Base-by-base conservation (phyloP, 2,329 filamentous ascomycete genomes). In the Eutypa lata region DNA sequence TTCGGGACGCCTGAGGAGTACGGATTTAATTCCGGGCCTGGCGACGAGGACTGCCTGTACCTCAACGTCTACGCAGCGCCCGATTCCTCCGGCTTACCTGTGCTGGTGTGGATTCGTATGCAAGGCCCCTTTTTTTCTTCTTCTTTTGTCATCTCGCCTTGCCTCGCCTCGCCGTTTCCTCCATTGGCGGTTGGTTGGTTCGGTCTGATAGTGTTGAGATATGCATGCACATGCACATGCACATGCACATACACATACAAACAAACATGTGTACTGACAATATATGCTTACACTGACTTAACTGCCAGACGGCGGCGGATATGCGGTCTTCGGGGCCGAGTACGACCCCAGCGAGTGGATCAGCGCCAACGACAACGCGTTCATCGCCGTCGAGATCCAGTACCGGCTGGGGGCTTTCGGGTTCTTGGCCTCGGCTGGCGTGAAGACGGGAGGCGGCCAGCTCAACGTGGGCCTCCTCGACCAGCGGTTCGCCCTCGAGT, bases 321-420 rank as follows among this genome's bases (percentile, higher is more conserved):
- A 70, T 49, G 62, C 65, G 14, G 53, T 60, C 22, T 65, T 66
- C 33, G 59, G 59, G 21, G 66, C 64, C 7, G 49, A 48, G 28
- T 62, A 66, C 43, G 65, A 69, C 67, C 26, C 56, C 51, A 40
- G 74, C 68, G 31, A 64, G 67, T 60, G 76, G 70, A 76, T 81
- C 47, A 74, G 75, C 38, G 71, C 71, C 55, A 65, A 65, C 38
- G 64, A 70, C n/a, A 74, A 79, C 53, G 66, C 65, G 3, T 81
- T 81, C 50, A 63, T 81, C 38, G 70, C 64, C 14, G 75, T 81
- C 19, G 63, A 71, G 2, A 76, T 81, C 38, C 75, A 81, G 55
- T 71, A 61, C 45, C 63, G 63, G 4, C 48, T 67, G n/a, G 58
- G 58, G 10, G 63, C 57, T 40, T 55, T 63, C 38, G 58, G 56